These are phyloP conservation scores for Plenodomus lindquistii DNA, from an alignment of 2,329 filamentous ascomycete genomes.

Conservation along the genomic window DNA sequence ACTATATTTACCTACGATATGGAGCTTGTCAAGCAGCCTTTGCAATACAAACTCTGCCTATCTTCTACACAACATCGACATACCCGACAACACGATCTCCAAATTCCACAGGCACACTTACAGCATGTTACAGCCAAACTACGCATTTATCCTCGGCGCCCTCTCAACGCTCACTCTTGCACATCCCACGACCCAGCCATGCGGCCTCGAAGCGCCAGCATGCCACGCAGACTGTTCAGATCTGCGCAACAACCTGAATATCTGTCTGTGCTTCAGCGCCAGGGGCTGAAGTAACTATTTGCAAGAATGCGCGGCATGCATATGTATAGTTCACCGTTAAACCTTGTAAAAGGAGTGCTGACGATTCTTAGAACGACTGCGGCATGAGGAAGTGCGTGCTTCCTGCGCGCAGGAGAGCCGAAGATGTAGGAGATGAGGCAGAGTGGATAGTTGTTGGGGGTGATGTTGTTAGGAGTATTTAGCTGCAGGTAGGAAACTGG, in stretches of 20 bases:
- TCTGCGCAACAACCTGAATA: constrained; percentile 1
- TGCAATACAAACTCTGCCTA: too few relatives aligned
- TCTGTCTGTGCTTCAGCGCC: neutral
- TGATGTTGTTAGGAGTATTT: neutral
- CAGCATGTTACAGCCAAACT: too few relatives aligned
- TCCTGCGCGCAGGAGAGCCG: neutral
- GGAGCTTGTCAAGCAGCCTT: too few relatives aligned
- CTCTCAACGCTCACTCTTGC: too few relatives aligned
- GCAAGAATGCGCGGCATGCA: neutral
- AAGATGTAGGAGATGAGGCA: neutral
- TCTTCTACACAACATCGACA: too few relatives aligned
- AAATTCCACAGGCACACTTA: too few relatives aligned
- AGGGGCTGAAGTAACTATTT: neutral
- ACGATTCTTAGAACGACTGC: neutral
- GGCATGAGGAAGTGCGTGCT: neutral
- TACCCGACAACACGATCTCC: too few relatives aligned
- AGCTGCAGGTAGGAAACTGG: neutral
- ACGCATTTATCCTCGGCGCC: too few relatives aligned
- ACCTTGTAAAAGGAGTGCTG: neutral
- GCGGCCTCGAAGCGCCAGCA: neutral
- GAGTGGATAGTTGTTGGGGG: neutral
- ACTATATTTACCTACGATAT: too few relatives aligned
- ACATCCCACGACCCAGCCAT: neutral
- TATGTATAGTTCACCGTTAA: neutral
- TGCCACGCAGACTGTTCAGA: constrained; percentile 1